phyloP scores from a whole-genome alignment of 139 green algal species.

The Tetraselmis striata region DNA sequence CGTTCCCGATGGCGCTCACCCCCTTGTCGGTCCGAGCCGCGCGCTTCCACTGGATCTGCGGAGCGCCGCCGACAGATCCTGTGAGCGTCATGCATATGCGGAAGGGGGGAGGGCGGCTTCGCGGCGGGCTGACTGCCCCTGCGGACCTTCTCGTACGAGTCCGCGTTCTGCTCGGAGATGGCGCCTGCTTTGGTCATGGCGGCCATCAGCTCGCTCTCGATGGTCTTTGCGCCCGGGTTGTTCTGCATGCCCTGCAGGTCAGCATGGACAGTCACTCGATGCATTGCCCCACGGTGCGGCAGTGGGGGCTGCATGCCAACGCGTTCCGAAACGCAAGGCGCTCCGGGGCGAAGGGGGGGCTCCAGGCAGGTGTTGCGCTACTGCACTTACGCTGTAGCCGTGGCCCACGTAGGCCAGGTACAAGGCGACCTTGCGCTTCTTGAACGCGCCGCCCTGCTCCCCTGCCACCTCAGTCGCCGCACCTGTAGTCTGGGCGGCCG shows the following conservation, averaged over 20 bases:
- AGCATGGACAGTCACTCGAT: neutral
- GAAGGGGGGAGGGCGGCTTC: too few relatives aligned
- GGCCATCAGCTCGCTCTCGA: slow-evolving; percentile 74
- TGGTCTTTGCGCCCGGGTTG: slow-evolving; percentile 73
- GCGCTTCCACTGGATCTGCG: slow-evolving; percentile 77
- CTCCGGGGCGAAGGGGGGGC: neutral
- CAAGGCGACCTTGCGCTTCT: slow-evolving; percentile 75
- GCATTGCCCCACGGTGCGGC: too few relatives aligned
- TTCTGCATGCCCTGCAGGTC: slow-evolving; percentile 77
- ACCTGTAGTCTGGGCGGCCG: too few relatives aligned
- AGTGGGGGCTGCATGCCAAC: neutral
- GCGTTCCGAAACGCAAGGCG: neutral
- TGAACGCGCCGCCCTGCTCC: slow-evolving; percentile 14
- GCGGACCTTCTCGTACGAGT: slow-evolving; percentile 58
- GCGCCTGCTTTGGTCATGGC: slow-evolving; percentile 63
- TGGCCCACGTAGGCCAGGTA: slow-evolving; percentile 70
- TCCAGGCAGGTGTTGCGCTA: neutral
- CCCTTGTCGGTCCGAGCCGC: slow-evolving; percentile 96
- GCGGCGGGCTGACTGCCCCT: too few relatives aligned
- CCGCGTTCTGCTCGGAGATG: slow-evolving; percentile 64
- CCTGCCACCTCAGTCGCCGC: too few relatives aligned
- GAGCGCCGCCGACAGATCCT: neutral
- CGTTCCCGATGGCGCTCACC: slow-evolving; percentile 80
- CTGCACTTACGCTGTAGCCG: slow-evolving; percentile 65
- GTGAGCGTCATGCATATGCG: too few relatives aligned